Evolutionary conservation across 257 asterid species (phyloP).

Genomic region (Echites panduratus): DNA sequence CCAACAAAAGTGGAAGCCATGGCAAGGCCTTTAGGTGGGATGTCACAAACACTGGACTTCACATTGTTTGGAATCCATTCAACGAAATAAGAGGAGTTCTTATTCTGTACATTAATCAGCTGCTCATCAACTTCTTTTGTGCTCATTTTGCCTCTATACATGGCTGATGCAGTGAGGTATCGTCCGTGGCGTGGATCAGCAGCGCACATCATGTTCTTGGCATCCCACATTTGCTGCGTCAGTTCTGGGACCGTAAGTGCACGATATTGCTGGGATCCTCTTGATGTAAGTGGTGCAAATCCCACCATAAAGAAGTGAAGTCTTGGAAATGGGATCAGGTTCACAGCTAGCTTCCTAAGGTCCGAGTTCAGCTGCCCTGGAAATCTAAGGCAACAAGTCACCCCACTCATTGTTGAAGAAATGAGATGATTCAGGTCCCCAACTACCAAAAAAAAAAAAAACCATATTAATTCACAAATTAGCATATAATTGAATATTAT

Average conservation of each 20-base stretch:
- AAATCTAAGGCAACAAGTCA: conserved; percentile 12
- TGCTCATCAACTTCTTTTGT: conserved; percentile 14
- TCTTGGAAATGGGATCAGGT: conserved; percentile 11
- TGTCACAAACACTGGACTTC: conserved; percentile 10
- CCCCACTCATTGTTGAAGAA: conserved; percentile 12
- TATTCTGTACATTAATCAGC: conserved; percentile 7
- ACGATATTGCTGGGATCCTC: conserved; percentile 15
- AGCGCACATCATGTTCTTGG: conserved; percentile 18
- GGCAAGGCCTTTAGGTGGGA: conserved; percentile 12
- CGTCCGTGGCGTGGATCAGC: conserved; percentile 15
- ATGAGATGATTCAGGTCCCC: conserved; percentile 12
- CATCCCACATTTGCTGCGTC: conserved; percentile 16
- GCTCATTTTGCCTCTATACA: conserved; percentile 15
- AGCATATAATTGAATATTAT: no score
- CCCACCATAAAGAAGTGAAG: conserved; percentile 15
- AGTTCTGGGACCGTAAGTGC: background rate
- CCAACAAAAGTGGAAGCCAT: conserved; percentile 12
- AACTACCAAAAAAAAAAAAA: conserved; percentile 3
- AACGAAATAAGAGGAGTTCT: conserved; percentile 10
- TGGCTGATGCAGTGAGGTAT: conserved; percentile 10
- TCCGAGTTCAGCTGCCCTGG: conserved; percentile 12
- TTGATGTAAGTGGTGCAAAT: conserved; percentile 12
- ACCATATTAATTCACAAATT: background rate
- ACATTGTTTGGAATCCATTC: conserved; percentile 15
- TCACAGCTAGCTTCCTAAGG: conserved; percentile 14